These are phyloP conservation scores for Stromatinia cepivora DNA, from an alignment of 2,329 filamentous ascomycete genomes.

Conservation along the genomic window DNA sequence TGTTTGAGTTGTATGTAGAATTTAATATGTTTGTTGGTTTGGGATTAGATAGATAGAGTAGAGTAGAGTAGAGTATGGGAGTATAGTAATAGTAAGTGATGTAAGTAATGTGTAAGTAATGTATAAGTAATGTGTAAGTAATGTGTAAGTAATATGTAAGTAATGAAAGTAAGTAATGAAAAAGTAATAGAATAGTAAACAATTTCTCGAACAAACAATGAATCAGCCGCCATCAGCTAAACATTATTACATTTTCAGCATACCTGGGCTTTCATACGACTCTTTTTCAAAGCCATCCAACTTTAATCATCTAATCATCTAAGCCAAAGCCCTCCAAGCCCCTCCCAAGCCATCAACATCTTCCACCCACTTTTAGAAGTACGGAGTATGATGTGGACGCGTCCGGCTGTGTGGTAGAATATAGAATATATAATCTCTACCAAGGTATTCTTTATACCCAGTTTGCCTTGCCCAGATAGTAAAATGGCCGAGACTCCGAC, in stretches of 20 bases:
- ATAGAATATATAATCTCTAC: too few relatives aligned
- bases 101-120: neutral
- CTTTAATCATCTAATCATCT: neutral
- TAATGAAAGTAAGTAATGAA: neutral
- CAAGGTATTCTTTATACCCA: too few relatives aligned
- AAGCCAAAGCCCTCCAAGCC: constrained; percentile 10
- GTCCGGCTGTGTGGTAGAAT: too few relatives aligned
- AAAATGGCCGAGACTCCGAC: constrained; percentile 3
- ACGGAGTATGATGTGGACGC: neutral
- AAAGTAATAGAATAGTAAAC: neutral
- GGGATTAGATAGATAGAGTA: neutral
- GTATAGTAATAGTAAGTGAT: neutral
- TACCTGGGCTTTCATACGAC: constrained; percentile 13
- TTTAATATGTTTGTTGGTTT: neutral
- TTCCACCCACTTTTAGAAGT: constrained; percentile 1
- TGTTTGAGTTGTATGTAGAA: neutral
- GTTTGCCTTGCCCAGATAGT: neutral
- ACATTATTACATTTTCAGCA: constrained; percentile 8
- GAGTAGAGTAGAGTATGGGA: neutral
- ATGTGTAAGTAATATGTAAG: neutral
- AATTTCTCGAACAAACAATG: neutral
- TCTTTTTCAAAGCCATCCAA: constrained; percentile 7
- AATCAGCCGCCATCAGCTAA: constrained; percentile 1
- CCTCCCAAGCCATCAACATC: constrained; percentile 4
- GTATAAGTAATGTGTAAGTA: neutral